Evolutionary conservation across 2,329 filamentous ascomycete species (phyloP).

Genomic region (Colletotrichum agaves): DNA sequence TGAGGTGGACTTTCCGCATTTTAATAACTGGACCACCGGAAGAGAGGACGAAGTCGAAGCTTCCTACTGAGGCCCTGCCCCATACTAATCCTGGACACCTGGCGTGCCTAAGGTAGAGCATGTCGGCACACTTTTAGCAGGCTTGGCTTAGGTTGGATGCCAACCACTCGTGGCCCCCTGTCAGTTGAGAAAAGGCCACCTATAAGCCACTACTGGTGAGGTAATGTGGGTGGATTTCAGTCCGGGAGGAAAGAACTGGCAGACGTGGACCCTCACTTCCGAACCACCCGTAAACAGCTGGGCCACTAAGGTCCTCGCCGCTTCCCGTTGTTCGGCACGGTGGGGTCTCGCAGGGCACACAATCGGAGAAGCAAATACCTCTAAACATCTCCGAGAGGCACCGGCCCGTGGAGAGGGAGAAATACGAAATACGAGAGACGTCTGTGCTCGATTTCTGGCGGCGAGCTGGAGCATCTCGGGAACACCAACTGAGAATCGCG

Average conservation of each 20-base stretch:
- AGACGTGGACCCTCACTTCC: constrained; percentile 6
- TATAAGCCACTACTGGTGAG: constrained; percentile 3
- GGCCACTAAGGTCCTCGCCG: background rate
- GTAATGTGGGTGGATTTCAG: background rate
- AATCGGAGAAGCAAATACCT: constrained; percentile 13
- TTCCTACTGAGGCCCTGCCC: background rate
- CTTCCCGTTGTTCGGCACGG: constrained; percentile 11
- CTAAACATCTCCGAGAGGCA: background rate
- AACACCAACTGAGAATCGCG: background rate
- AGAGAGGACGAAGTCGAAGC: background rate
- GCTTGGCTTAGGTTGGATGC: constrained; percentile 19
- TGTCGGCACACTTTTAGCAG: constrained; percentile 20
- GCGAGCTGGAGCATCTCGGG: background rate
- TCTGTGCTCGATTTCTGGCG: no score
- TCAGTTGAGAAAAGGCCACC: constrained; percentile 31
- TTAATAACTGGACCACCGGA: constrained; percentile 10
- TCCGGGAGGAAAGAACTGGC: constrained; percentile 1
- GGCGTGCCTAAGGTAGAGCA: constrained; percentile 18
- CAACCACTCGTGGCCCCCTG: constrained; percentile 13
- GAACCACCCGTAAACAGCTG: background rate
- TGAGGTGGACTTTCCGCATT: constrained; percentile 31
- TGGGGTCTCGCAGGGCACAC: constrained; percentile 26
- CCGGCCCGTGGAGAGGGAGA: background rate
- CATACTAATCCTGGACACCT: constrained; percentile 11
- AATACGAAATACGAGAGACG: no score